Evolutionary conservation across 1,139 yeast species (phyloP).

Genomic region (Chernovozyma sophiae-reginae): DNA sequence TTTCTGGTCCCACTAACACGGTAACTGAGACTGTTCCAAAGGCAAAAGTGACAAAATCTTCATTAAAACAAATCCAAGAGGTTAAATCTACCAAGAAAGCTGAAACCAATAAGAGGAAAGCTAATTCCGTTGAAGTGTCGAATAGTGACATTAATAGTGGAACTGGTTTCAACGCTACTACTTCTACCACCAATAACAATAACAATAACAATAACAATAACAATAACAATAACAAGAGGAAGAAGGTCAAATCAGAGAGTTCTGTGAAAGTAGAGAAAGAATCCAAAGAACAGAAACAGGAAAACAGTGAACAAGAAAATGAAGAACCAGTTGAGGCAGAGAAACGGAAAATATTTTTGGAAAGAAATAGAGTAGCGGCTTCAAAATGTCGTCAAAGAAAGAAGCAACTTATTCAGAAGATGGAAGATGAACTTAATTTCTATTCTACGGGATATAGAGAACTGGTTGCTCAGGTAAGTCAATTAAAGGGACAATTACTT

Average conservation of each 20-base stretch:
- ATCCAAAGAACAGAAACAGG: constrained; percentile 3
- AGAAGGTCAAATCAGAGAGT: constrained; percentile 1
- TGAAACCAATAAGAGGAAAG: too few relatives aligned
- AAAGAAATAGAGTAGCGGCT: constrained; percentile 92
- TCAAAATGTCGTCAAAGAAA: constrained; percentile 93
- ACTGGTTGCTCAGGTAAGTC: constrained; percentile 54
- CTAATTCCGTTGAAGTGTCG: too few relatives aligned
- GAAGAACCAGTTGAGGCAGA: constrained; percentile 44
- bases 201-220: not conserved
- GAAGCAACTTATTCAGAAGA: constrained; percentile 79
- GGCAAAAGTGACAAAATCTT: not conserved
- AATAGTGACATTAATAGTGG: not conserved
- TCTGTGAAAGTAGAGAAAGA: constrained; percentile 1
- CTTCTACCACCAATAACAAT: not conserved
- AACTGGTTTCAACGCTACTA: not conserved
- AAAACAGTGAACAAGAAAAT: constrained; percentile 3
- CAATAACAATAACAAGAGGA: constrained; percentile 1
- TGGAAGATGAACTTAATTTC: constrained; percentile 71
- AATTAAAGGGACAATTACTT: constrained; percentile 56
- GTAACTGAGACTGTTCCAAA: not conserved
- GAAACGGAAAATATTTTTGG: constrained; percentile 77
- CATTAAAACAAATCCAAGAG: too few relatives aligned
- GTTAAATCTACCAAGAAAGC: not conserved
- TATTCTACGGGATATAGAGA: constrained; percentile 71
- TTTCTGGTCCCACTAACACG: not conserved